Evolutionary conservation across 306 rosid genomes (phyloP), one percentile per base, ranked within the genome.

Genomic region (Bauhinia variegata): DNA sequence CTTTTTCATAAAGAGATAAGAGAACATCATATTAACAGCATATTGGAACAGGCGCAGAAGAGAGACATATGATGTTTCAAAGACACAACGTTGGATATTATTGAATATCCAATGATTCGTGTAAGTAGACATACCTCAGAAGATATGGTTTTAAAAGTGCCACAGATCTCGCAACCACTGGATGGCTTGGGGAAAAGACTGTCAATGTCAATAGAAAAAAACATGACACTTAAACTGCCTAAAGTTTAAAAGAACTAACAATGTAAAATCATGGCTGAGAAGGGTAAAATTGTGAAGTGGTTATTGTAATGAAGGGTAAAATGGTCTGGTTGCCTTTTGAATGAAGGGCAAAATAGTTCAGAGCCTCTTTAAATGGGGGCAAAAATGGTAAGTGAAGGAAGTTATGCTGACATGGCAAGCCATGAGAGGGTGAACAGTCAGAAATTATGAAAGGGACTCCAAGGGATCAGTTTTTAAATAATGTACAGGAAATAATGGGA

Each of bases 121-220:
- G 70, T 56, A 75, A 4, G 7, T 4, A 34, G 7, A 77, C 87
- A 75, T 83, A 95, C 99, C 99, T 81, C 71, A 95, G 79, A 56
- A 95, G 92, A 73, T 88, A 85, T 76, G 96, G 96, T 80, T 95
- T 95, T 76, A 95, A 71, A 60, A 95, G 92, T 49, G 96, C 96
- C 77, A 95, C 95, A 54, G 96, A 95, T 80, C 97, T 88, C 65
- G 96, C 76, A 33, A 95, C 97, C 43, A 90, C 97, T 61, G 99
- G 97, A 53, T 97, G 99, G 77, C 97, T n/a, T 95, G 97, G 74
- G 62, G 67, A 52, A 78, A 70, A 84, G 58, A 78, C 78, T 67
- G 58, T 47, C 14, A 68, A 63, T 65, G 68, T 86, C 43, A 84
- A 77, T 76, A 61, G 54, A n/a, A 19, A 6, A 36, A 46, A 55